Conservation (phyloP, 768 basidiomycete genomes). For the Leccinum barrowsii region DNA sequence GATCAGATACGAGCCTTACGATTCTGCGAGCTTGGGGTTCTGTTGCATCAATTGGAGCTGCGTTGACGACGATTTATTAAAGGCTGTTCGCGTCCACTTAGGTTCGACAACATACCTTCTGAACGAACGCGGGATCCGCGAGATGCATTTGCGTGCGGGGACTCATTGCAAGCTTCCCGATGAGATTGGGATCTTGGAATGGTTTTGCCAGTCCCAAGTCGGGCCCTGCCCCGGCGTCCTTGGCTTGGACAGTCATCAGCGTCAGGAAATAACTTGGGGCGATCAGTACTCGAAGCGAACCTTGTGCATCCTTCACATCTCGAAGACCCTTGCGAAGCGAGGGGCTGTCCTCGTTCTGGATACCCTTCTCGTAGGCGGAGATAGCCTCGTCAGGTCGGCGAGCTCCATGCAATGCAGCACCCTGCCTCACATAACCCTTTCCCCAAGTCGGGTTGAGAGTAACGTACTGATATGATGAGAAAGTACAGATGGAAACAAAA, state of each 20-base stretch:
- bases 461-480: conserved; percentile 54
- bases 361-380: conserved; percentile 74
- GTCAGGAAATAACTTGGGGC: background rate
- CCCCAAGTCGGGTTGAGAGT: conserved; percentile 77
- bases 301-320: conserved; percentile 84
- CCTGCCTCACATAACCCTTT: conserved; percentile 90
- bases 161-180: conserved; percentile 82
- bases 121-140: conserved; percentile 77
- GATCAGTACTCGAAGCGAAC: conserved; percentile 34
- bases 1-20: conserved; percentile 34
- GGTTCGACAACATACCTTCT: conserved; percentile 42
- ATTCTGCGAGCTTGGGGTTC: conserved; percentile 61
- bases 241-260: conserved; percentile 26
- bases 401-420: conserved; percentile 87
- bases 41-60: conserved; percentile 66
- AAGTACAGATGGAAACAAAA: background rate
- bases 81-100: background rate
- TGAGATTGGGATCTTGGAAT: conserved; percentile 80
- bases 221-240: conserved; percentile 36
- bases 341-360: conserved; percentile 79
- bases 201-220: conserved; percentile 66
- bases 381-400: conserved; percentile 80
- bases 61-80: background rate
- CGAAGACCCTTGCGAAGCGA: conserved; percentile 82
- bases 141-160: conserved; percentile 83